phyloP scores from a whole-genome alignment of 306 rosid genomes.

The Pachyrhizus erosus region DNA sequence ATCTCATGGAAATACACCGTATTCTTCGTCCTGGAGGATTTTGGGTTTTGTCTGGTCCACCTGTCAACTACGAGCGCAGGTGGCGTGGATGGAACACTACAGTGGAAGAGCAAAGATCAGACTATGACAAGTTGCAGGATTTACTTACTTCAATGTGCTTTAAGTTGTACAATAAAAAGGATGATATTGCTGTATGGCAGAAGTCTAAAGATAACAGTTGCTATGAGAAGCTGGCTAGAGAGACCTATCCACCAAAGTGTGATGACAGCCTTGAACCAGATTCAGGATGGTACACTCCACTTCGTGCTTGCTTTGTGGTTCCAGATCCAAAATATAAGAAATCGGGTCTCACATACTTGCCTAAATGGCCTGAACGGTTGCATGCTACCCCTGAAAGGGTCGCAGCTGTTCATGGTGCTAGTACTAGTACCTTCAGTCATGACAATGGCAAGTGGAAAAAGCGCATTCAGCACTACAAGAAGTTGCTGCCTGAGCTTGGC shows the following conservation, averaged over 20 bases:
- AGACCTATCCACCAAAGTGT: slow-evolving; percentile 82
- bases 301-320: slow-evolving; percentile 79
- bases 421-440: slow-evolving; percentile 67
- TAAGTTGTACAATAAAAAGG: slow-evolving; percentile 85
- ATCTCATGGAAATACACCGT: slow-evolving; percentile 86
- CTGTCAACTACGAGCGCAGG: slow-evolving; percentile 83
- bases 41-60: slow-evolving; percentile 97
- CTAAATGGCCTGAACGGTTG: slow-evolving; percentile 89
- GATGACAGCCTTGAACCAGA: slow-evolving; percentile 93
- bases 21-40: slow-evolving; percentile 98
- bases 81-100: slow-evolving; percentile 99
- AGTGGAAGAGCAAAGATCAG: slow-evolving; percentile 80
- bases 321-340: slow-evolving; percentile 72
- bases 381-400: slow-evolving; percentile 75
- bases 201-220: slow-evolving; percentile 71
- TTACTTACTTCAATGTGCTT: slow-evolving; percentile 88
- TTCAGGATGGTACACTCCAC: slow-evolving; percentile 96
- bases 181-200: slow-evolving; percentile 96
- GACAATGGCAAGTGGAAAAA: slow-evolving; percentile 87
- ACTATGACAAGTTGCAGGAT: slow-evolving; percentile 77
- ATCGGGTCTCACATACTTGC: slow-evolving; percentile 57
- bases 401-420: slow-evolving; percentile 61
- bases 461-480: slow-evolving; percentile 82
- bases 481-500: slow-evolving; percentile 86
- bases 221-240: slow-evolving; percentile 67